Percentiles rank a stretch among this genome's conserved stretches.
These are phyloP conservation scores for Picea sitchensis DNA, from an alignment of 75 land plant species.

Conservation along the genomic window DNA sequence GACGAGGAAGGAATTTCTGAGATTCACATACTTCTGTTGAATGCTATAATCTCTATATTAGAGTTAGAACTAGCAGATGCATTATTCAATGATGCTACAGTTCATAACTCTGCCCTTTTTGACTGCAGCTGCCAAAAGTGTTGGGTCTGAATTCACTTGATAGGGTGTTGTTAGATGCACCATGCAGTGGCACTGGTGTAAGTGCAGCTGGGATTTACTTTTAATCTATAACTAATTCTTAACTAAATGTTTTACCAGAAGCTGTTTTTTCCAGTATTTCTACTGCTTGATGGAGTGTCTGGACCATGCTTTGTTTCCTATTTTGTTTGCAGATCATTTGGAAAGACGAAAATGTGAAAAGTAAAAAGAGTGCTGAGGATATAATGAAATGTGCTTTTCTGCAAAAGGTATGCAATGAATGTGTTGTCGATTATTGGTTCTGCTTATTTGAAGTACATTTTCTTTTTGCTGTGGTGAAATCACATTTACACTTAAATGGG, in stretches of 20 bases:
- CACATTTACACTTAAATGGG: not conserved
- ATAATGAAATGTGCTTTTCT: conserved; percentile 68
- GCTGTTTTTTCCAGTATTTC: not conserved
- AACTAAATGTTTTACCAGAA: not conserved
- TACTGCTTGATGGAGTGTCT: not conserved
- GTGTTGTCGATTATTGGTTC: not conserved
- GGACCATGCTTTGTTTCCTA: not conserved
- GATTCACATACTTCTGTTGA: not conserved
- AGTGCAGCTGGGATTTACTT: conserved; percentile 16
- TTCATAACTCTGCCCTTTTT: not conserved
- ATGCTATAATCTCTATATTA: not conserved
- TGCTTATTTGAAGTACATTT: not conserved
- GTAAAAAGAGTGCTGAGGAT: conserved; percentile 70
- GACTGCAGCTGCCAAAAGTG: conserved; percentile 76
- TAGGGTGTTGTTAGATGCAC: conserved; percentile 91
- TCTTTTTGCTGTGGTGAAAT: not conserved
- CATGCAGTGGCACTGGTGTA: conserved; percentile 99
- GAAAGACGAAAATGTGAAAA: conserved; percentile 80
- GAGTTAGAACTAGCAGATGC: not conserved
- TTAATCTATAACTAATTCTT: not conserved
- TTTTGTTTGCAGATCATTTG: conserved; percentile 58
- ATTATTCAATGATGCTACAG: not conserved
- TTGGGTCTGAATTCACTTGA: conserved; percentile 74
- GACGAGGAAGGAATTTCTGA: not conserved
- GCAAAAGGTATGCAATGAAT: conserved; percentile 64